phyloP scores from a whole-genome alignment of 257 asterid genomes.

The Apocynum venetum region DNA sequence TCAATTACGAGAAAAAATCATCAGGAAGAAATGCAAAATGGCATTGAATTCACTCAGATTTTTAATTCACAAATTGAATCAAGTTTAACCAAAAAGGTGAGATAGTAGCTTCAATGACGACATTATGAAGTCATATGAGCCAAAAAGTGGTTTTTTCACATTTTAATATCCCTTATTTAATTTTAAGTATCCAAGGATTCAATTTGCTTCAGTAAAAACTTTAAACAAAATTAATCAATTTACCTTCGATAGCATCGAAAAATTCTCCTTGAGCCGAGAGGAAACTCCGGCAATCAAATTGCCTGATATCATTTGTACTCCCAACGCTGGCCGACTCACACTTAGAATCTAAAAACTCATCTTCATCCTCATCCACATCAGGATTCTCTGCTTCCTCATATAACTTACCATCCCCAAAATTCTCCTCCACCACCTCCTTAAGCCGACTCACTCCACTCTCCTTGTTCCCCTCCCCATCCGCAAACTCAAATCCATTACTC shows the following conservation, averaged over 20 bases:
- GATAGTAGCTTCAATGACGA: background rate
- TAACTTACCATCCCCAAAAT: conserved; percentile 16
- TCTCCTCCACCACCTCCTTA: conserved; percentile 15
- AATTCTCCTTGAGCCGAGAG: conserved; percentile 62
- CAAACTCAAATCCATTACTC: conserved; percentile 17
- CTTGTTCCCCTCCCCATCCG: conserved; percentile 17
- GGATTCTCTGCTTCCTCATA: conserved; percentile 11
- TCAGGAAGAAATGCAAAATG: background rate
- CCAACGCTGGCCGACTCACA: conserved; percentile 30
- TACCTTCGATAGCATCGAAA: conserved; percentile 85
- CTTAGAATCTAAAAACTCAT: conserved; percentile 39
- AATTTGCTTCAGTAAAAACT: background rate
- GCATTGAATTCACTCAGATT: background rate
- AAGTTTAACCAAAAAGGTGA: background rate
- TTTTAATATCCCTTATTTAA: background rate
- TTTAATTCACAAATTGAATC: background rate
- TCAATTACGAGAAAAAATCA: too few relatives aligned
- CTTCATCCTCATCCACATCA: conserved; percentile 30
- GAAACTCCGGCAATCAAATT: conserved; percentile 51
- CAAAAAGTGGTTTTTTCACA: too few relatives aligned
- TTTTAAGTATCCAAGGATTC: background rate
- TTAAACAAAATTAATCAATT: background rate
- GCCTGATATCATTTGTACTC: conserved; percentile 40
- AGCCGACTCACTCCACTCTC: background rate
- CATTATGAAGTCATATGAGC: background rate